phyloP scores from a whole-genome alignment of 345 rosid species.

The Crucihimalaya himalaica region DNA sequence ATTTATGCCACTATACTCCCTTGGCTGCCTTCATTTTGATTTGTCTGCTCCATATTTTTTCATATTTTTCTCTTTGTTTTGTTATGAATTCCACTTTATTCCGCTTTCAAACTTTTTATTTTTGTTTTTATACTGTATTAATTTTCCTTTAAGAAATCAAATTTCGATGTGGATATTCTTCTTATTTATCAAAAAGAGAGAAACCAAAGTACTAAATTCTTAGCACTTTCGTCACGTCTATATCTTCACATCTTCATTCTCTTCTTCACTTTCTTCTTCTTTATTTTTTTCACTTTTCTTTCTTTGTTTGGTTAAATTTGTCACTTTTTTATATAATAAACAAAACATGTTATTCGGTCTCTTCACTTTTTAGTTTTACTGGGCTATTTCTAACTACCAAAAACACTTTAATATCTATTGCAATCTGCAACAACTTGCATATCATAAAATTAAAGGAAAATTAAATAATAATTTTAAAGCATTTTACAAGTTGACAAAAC shows the following conservation, averaged over 20 bases:
- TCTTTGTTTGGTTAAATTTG: not conserved
- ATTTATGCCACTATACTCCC: constrained; percentile 1
- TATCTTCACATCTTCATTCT: constrained; percentile 41
- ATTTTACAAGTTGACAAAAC: not conserved
- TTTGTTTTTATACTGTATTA: too few species aligned
- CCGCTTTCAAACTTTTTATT: constrained; percentile 13
- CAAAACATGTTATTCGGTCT: not conserved
- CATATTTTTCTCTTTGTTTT: constrained; percentile 30
- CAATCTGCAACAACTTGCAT: not conserved
- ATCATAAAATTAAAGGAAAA: not conserved
- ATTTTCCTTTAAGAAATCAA: not conserved
- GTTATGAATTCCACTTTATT: constrained; percentile 37
- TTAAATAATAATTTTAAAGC: not conserved
- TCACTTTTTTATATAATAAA: not conserved
- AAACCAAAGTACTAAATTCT: constrained; percentile 12
- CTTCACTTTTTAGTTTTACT: constrained; percentile 4
- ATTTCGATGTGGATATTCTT: constrained; percentile 29
- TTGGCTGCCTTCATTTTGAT: constrained; percentile 37
- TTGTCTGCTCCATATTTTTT: constrained; percentile 13
- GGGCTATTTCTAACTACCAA: not conserved
- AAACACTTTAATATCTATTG: not conserved
- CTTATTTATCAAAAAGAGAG: constrained; percentile 24
- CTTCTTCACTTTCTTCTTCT: constrained; percentile 32
- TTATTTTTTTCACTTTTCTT: constrained; percentile 24
- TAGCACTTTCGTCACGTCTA: constrained; percentile 32